These are phyloP conservation scores for Avena atlantica DNA, from an alignment of 176 grass and related monocot species.

Conservation along the genomic window DNA sequence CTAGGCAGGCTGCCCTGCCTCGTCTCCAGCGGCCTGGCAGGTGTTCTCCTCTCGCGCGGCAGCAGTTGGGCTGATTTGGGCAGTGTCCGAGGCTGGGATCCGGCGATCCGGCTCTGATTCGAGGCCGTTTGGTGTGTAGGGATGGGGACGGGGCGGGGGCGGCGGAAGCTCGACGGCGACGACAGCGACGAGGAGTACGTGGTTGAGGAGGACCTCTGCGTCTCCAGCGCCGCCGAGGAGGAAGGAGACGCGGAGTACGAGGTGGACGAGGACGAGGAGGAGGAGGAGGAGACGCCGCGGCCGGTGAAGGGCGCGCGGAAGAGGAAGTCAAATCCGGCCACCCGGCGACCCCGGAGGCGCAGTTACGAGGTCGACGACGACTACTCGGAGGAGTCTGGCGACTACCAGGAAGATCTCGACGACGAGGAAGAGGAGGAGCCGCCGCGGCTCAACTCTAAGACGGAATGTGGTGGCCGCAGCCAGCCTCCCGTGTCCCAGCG, in stretches of 20 bases:
- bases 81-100: conserved; percentile 32
- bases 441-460: neutral
- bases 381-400: conserved; percentile 38
- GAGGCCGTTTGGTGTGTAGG: conserved; percentile 37
- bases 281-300: conserved; percentile 34
- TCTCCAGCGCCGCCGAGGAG: conserved; percentile 39
- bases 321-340: conserved; percentile 29
- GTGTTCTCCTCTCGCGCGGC: too few species aligned
- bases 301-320: conserved; percentile 23
- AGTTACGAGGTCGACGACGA: conserved; percentile 56
- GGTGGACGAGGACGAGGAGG: conserved; percentile 55
- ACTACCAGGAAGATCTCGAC: conserved; percentile 20
- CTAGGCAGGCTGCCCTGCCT: conserved; percentile 15
- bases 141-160: conserved; percentile 60
- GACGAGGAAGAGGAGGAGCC: conserved; percentile 52
- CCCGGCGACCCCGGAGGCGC: conserved; percentile 39
- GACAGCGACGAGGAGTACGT: conserved; percentile 62
- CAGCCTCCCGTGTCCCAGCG: neutral
- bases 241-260: conserved; percentile 45
- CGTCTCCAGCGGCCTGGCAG: neutral
- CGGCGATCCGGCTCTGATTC: conserved; percentile 41
- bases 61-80: conserved; percentile 9
- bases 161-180: conserved; percentile 41
- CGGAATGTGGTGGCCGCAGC: neutral
- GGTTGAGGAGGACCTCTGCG: conserved; percentile 48